These are phyloP conservation scores for Mycena metata DNA, from an alignment of 768 basidiomycete species.

Conservation along the genomic window DNA sequence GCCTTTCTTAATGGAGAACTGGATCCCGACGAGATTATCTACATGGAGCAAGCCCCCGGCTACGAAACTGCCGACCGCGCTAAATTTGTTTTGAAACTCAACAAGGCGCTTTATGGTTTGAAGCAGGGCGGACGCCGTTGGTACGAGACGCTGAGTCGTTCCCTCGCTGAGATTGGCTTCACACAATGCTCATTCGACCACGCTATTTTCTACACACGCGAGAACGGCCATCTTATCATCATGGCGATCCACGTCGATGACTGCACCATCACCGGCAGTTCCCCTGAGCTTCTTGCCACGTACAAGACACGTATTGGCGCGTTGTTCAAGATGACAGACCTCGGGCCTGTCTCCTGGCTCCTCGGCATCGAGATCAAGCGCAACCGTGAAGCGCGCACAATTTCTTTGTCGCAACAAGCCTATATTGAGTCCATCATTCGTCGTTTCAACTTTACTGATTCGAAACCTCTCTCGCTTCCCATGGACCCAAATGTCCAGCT, in stretches of 20 bases:
- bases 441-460: no score
- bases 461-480: no score
- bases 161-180: neutral
- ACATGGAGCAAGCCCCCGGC: neutral
- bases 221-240: constrained; percentile 11
- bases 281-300: constrained; percentile 2
- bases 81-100: neutral
- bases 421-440: no score
- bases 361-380: no score
- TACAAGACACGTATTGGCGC: constrained; percentile 15
- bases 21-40: no score
- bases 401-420: no score
- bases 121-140: no score
- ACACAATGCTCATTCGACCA: neutral
- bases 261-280: constrained; percentile 32
- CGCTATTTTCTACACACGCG: constrained; percentile 3
- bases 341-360: no score
- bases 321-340: constrained; percentile 12
- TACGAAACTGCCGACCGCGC: neutral
- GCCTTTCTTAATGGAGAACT: no score
- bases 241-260: constrained; percentile 32
- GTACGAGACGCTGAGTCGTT: no score
- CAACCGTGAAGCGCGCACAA: no score
- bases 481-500: no score
- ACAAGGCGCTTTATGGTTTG: neutral